These are phyloP conservation scores for Arabidopsis lyrata DNA, from an alignment of 441 rosid species.

Conservation along the genomic window DNA sequence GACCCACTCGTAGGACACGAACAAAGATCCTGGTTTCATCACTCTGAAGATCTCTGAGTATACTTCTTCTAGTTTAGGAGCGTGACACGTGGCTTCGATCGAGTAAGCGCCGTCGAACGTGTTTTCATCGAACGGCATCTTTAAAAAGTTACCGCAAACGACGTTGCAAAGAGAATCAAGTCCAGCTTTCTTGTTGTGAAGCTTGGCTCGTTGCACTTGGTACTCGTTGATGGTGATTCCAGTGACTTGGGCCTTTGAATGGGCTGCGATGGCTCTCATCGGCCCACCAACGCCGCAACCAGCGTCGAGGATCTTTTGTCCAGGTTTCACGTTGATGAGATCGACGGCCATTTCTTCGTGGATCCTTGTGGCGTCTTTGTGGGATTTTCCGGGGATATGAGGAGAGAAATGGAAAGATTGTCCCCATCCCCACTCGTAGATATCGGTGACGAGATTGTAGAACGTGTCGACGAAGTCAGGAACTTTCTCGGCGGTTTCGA, in stretches of 20 bases:
- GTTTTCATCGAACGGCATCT: constrained; percentile 80
- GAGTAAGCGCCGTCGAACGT: constrained; percentile 96
- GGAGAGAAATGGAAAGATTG: constrained; percentile 98
- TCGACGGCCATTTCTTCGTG: constrained; percentile 88
- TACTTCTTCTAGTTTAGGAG: constrained; percentile 84
- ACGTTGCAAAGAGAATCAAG: constrained; percentile 79
- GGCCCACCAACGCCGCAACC: constrained; percentile 98
- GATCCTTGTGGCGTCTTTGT: constrained; percentile 82
- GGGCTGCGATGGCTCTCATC: constrained; percentile 93
- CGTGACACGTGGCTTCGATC: constrained; percentile 95
- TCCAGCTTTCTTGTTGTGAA: constrained; percentile 88
- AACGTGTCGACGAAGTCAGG: constrained; percentile 91
- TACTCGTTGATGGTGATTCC: constrained; percentile 97
- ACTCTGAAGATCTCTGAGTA: constrained; percentile 82
- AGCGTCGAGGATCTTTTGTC: constrained; percentile 70
- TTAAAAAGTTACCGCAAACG: constrained; percentile 78
- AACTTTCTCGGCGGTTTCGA: constrained; percentile 75
- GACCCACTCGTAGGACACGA: constrained; percentile 92
- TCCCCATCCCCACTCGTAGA: constrained; percentile 99
- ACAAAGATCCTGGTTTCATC: constrained; percentile 80
- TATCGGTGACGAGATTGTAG: constrained; percentile 91
- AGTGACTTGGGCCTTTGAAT: constrained; percentile 75
- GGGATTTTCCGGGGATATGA: constrained; percentile 65
- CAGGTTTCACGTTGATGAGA: constrained; percentile 65
- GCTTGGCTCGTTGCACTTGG: constrained; percentile 80